Percentiles rank a stretch among this genome's conserved stretches.
Conservation (phyloP, 73 alveolate genomes). For the Strombidium stylifer region DNA sequence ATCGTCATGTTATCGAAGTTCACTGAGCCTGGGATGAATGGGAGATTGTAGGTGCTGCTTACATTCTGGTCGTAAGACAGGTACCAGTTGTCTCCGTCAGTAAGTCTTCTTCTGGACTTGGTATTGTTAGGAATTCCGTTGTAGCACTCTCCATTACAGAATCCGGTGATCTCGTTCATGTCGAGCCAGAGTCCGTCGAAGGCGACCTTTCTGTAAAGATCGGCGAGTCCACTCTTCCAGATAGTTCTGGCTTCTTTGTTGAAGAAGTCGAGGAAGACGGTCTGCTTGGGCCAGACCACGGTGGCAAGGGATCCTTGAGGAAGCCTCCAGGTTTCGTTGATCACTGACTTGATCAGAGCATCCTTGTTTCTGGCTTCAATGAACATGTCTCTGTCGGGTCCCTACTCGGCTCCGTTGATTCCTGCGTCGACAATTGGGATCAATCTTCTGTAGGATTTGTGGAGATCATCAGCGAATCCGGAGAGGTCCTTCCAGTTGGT, state of each 20-base stretch:
- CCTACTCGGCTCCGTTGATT: slow-evolving; percentile 62
- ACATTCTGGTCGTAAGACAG: slow-evolving; percentile 3
- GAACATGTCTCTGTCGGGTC: slow-evolving; percentile 65
- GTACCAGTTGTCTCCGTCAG: slow-evolving; percentile 5
- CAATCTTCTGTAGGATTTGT: slow-evolving; percentile 38
- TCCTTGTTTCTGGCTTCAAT: slow-evolving; percentile 7
- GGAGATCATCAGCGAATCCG: slow-evolving; percentile 48
- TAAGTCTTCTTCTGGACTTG: no score
- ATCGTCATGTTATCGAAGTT: slow-evolving; percentile 9
- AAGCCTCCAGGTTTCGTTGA: slow-evolving; percentile 1
- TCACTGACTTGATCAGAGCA: slow-evolving; percentile 24
- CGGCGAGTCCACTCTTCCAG: slow-evolving; percentile 49
- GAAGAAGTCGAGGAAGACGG: slow-evolving; percentile 46
- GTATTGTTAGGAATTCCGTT: slow-evolving; percentile 27
- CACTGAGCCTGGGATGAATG: slow-evolving; percentile 28
- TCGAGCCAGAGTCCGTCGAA: slow-evolving; percentile 97
- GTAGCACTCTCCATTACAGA: slow-evolving; percentile 57
- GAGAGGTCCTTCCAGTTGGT: slow-evolving; percentile 44
- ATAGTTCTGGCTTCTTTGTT: slow-evolving; percentile 6
- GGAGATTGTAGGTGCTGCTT: slow-evolving; percentile 12
- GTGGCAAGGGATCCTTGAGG: no score
- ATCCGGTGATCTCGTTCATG: slow-evolving; percentile 93
- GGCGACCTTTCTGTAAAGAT: slow-evolving; percentile 43
- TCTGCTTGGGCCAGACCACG: slow-evolving; percentile 39
- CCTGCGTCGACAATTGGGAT: slow-evolving; percentile 75